Evolutionary conservation across 176 grass and related monocot species (phyloP).

Genomic region (Aegilops bicornis): DNA sequence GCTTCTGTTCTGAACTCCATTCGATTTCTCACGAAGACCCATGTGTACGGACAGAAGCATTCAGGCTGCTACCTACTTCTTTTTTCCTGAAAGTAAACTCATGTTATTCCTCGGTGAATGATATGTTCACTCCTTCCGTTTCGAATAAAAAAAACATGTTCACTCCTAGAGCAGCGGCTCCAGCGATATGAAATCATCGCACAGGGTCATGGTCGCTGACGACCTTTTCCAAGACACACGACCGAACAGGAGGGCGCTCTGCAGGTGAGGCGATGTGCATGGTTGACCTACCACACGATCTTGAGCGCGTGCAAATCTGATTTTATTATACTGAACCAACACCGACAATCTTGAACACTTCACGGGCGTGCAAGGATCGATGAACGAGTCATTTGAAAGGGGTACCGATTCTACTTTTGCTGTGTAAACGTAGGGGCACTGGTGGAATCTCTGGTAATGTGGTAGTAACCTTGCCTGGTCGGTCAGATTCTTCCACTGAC

Average conservation of each 20-base stretch:
- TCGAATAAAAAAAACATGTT: neutral
- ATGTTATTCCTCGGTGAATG: neutral
- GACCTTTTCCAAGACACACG: neutral
- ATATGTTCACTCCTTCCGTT: neutral
- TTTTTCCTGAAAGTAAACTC: neutral
- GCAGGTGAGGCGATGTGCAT: neutral
- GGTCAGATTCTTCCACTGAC: neutral
- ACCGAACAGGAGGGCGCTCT: neutral
- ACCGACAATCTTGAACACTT: slow-evolving; percentile 19
- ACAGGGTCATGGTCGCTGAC: neutral
- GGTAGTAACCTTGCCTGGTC: neutral
- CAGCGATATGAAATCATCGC: neutral
- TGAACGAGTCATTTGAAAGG: neutral
- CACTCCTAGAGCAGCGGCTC: neutral
- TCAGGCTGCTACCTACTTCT: neutral
- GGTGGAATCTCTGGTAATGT: slow-evolving; percentile 18
- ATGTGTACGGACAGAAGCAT: neutral
- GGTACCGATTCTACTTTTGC: neutral
- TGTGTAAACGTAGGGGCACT: slow-evolving; percentile 23
- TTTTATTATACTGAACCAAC: neutral
- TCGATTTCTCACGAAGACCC: neutral
- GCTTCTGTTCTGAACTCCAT: neutral
- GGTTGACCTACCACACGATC: slow-evolving; percentile 18
- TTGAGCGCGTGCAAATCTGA: neutral
- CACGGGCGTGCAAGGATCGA: neutral